Base-by-base conservation (phyloP, 1,139 yeast species). In the Geotrichum australiense region DNA sequence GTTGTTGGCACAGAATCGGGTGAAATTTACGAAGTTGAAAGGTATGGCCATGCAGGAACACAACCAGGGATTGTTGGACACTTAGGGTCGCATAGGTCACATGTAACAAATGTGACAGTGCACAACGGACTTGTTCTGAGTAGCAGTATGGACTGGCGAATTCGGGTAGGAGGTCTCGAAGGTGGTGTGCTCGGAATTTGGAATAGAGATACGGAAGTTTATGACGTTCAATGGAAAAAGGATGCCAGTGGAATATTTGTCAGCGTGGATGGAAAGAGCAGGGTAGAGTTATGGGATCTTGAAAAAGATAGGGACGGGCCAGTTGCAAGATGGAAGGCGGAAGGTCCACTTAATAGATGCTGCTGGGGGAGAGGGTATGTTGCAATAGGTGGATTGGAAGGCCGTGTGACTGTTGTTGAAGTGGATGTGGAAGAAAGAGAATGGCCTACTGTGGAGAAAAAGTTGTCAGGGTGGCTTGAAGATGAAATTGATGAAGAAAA, bases 211-310 rank as follows among this genome's bases (percentile, higher is more conserved):
- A 21, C 32, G 35, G 60, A 69, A 11, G 68, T 74, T 0, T 59
- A 65, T 37, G 71, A 67, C 35, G 62, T 74, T 1, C 57, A 63
- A 4, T 64, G 71, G 60, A 58, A 71, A 33, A 80, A 79, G 0
- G 51, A 55, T 8, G 48, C 55, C 10, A 62, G 66, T 1, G 59
- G 64, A 7, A 71, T 76, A 38, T 74, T 78, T 52, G 72, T 73
- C 1, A 59, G 71, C 1, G 68, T 71, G 19, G 78, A 76, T 4
- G 65, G 72, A 2, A 59, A 65, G 1, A 67, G 76, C 0, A 52
- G 61, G 11, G 52, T 78, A n/a, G 74, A 75, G 44, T 58, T 75
- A 18, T 78, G 82, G 82, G 77, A 78, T 53, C 56, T 79, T 29
- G 53, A 58, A 5, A 54, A 50, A 11, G 66, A 62, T 45, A 40